These are phyloP conservation scores for Penicillium nucicola DNA, from an alignment of 495 filamentous ascomycete species.

Conservation along the genomic window DNA sequence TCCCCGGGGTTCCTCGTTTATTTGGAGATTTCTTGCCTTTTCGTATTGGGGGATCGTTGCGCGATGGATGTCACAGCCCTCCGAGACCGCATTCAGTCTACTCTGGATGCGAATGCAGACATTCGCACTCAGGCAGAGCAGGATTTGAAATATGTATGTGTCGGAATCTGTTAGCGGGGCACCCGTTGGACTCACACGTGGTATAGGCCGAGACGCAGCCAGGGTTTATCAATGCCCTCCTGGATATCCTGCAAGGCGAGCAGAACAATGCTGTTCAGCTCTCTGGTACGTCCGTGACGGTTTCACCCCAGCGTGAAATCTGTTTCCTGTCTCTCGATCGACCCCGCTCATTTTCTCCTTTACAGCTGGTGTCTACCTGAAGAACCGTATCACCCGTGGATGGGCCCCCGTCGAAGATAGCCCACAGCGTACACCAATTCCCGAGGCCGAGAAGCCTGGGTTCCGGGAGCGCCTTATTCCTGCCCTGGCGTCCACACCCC, in stretches of 20 bases:
- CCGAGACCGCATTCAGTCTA: slow-evolving; percentile 82
- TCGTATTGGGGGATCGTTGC: slow-evolving; percentile 35
- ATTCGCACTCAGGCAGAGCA: slow-evolving; percentile 82
- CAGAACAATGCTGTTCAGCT: slow-evolving; percentile 78
- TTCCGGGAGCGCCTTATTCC: slow-evolving; percentile 87
- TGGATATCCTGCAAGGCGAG: slow-evolving; percentile 87
- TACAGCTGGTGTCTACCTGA: slow-evolving; percentile 92
- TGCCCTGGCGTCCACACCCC: slow-evolving; percentile 74
- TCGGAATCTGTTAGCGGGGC: slow-evolving; percentile 15
- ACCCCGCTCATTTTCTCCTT: slow-evolving; percentile 13
- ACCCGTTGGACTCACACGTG: slow-evolving; percentile 16
- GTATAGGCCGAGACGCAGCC: slow-evolving; percentile 83
- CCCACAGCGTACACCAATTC: slow-evolving; percentile 61
- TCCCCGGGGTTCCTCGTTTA: slow-evolving; percentile 17
- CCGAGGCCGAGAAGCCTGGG: slow-evolving; percentile 83
- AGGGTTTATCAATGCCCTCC: slow-evolving; percentile 84
- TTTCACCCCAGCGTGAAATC: background rate
- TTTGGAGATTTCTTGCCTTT: slow-evolving; percentile 21
- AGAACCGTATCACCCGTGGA: slow-evolving; percentile 89
- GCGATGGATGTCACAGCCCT: slow-evolving; percentile 86
- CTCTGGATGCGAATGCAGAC: slow-evolving; percentile 81
- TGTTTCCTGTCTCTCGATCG: slow-evolving; percentile 6
- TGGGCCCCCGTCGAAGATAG: slow-evolving; percentile 78
- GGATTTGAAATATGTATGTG: slow-evolving; percentile 87
- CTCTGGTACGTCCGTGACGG: slow-evolving; percentile 60